Evolutionary conservation across 2,329 filamentous ascomycete genomes (phyloP).

Genomic region (Helotiales sp.): DNA sequence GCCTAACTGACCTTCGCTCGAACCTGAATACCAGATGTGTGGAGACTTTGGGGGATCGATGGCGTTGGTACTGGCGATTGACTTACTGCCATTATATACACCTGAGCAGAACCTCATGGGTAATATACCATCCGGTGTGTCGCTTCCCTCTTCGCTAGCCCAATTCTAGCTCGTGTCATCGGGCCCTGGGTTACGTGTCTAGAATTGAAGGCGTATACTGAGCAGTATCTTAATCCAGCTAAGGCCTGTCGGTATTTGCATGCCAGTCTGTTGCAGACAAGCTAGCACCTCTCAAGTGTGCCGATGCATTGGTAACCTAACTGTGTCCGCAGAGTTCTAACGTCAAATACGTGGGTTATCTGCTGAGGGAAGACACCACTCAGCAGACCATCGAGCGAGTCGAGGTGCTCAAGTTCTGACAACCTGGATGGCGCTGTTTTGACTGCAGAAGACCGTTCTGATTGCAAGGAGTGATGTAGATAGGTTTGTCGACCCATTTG

Average conservation of each 20-base stretch:
- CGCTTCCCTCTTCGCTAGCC: slow-evolving; percentile 1
- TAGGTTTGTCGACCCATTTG: not conserved
- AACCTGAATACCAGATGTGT: slow-evolving; percentile 47
- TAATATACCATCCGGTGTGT: not conserved
- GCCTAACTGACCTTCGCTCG: not conserved
- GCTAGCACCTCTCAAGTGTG: slow-evolving; percentile 49
- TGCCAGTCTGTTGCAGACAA: slow-evolving; percentile 57
- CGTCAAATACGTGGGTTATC: slow-evolving; percentile 52
- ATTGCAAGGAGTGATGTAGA: not conserved
- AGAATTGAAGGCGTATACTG: slow-evolving; percentile 25
- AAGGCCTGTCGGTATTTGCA: slow-evolving; percentile 50
- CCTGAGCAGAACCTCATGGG: not conserved
- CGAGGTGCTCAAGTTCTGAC: slow-evolving; percentile 41
- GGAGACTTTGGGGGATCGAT: slow-evolving; percentile 62
- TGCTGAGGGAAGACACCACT: slow-evolving; percentile 48
- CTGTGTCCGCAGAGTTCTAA: slow-evolving; percentile 50
- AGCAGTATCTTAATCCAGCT: not conserved
- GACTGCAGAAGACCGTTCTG: not conserved
- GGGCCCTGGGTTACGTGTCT: slow-evolving; percentile 13
- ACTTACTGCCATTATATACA: slow-evolving; percentile 48
- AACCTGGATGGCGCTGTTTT: slow-evolving; percentile 16
- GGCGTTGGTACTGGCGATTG: slow-evolving; percentile 56
- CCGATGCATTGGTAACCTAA: slow-evolving; percentile 48
- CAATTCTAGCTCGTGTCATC: slow-evolving; percentile 1
- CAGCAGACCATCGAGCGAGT: slow-evolving; percentile 45